phyloP scores from a whole-genome alignment of 768 basidiomycete species.

The Sporobolomyces phaffii region DNA sequence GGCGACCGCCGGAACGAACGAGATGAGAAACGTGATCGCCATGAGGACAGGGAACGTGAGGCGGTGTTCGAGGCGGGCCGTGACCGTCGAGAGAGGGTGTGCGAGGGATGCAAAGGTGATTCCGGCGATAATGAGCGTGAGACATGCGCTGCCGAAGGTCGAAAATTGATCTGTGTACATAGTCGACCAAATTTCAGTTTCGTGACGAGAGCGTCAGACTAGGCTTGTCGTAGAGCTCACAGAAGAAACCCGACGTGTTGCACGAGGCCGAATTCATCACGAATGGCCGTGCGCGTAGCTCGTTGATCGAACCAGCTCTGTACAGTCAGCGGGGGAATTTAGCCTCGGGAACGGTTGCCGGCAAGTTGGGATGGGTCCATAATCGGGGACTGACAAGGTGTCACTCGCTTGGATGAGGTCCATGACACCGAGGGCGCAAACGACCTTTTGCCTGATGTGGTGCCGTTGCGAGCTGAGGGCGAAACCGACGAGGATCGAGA shows the following conservation, averaged over 20 bases:
- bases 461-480: background rate
- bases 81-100: slow-evolving; percentile 16
- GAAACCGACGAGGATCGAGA: slow-evolving; percentile 5
- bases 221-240: slow-evolving; percentile 4
- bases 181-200: background rate
- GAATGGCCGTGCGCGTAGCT: background rate
- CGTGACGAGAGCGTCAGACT: background rate
- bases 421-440: slow-evolving; percentile 8
- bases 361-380: background rate
- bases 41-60: slow-evolving; percentile 7
- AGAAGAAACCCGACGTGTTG: slow-evolving; percentile 3
- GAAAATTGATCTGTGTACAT: slow-evolving; percentile 24
- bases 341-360: background rate
- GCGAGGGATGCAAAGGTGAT: slow-evolving; percentile 23
- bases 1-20: slow-evolving; percentile 4
- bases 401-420: slow-evolving; percentile 19
- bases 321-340: background rate
- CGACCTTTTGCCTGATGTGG: slow-evolving; percentile 14
- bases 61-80: slow-evolving; percentile 4
- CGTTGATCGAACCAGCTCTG: slow-evolving; percentile 8
- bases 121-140: slow-evolving; percentile 24
- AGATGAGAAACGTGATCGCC: background rate
- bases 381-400: slow-evolving; percentile 5
- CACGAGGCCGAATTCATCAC: background rate
- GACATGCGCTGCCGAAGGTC: slow-evolving; percentile 16